phyloP scores from a whole-genome alignment of 805 yeast species.

The Martiniozyma abietophila region DNA sequence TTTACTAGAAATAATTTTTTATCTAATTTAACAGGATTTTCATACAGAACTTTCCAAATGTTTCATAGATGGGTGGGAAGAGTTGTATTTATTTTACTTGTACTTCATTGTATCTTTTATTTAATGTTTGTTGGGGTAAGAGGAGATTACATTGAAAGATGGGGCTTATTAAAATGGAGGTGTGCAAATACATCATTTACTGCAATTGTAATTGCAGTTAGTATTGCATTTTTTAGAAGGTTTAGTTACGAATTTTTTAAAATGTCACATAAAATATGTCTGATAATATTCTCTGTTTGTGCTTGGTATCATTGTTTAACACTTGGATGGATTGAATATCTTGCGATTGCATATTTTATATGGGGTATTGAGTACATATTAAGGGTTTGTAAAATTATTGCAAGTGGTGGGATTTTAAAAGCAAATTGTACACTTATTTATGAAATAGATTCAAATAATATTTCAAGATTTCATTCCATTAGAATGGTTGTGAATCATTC shows the following conservation, averaged over 20 bases:
- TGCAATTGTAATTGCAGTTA: constrained; percentile 21
- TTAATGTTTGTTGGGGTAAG: constrained; percentile 27
- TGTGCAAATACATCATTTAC: constrained; percentile 33
- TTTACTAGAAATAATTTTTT: constrained; percentile 29
- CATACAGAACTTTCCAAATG: constrained; percentile 28
- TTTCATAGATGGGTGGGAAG: constrained; percentile 35
- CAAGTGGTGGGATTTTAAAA: constrained; percentile 50
- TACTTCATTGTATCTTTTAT: constrained; percentile 32
- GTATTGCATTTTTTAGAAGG: constrained; percentile 28
- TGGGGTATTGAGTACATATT: constrained; percentile 64
- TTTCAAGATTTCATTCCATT: constrained; percentile 30
- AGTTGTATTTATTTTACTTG: constrained; percentile 28
- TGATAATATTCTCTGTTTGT: constrained; percentile 33
- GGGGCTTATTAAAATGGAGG: constrained; percentile 34
- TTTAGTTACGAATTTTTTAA: constrained; percentile 38
- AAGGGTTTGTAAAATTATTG: constrained; percentile 43
- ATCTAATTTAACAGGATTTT: constrained; percentile 25
- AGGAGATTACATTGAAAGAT: constrained; percentile 28
- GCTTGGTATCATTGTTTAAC: constrained; percentile 39
- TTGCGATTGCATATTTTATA: constrained; percentile 46
- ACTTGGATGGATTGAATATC: constrained; percentile 42
- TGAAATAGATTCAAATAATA: constrained; percentile 11
- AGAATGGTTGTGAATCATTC: constrained; percentile 44
- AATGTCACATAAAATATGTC: constrained; percentile 32
- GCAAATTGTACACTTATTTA: constrained; percentile 34